phyloP scores from a whole-genome alignment of 495 filamentous ascomycete genomes.

The Choiromyces venosus region DNA sequence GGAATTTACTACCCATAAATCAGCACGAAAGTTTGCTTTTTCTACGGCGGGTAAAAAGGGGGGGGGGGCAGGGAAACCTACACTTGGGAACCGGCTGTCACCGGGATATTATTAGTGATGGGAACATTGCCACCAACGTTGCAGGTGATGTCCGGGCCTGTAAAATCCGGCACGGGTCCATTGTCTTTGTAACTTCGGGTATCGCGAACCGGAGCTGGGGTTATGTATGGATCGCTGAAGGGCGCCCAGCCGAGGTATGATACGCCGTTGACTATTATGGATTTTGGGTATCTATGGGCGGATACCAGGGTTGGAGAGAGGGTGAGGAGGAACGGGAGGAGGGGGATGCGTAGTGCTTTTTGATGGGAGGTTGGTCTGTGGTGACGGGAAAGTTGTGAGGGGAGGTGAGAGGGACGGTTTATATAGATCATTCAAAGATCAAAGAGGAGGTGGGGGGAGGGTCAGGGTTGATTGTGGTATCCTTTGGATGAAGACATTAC shows the following conservation, averaged over 20 bases:
- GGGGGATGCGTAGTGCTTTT: too few relatives aligned
- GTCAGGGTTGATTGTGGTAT: too few relatives aligned
- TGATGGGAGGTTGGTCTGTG: constrained; percentile 2
- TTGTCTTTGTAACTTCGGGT: constrained; percentile 53
- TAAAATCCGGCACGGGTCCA: constrained; percentile 52
- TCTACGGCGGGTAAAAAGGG: constrained; percentile 10
- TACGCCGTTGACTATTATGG: constrained; percentile 22
- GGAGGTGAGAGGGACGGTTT: neutral
- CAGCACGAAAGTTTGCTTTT: neutral
- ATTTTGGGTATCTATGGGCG: constrained; percentile 21
- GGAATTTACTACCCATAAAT: constrained; percentile 47
- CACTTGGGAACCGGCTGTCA: constrained; percentile 50
- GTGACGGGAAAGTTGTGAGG: neutral
- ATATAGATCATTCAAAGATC: too few relatives aligned
- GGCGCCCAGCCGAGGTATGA: constrained; percentile 38
- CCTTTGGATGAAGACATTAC: too few relatives aligned
- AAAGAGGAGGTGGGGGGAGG: too few relatives aligned
- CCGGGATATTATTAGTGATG: constrained; percentile 51
- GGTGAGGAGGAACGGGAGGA: constrained; percentile 5
- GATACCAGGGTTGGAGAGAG: constrained; percentile 11
- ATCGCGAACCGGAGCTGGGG: constrained; percentile 46
- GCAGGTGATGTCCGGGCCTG: constrained; percentile 61
- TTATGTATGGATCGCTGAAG: constrained; percentile 43
- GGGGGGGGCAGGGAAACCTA: constrained; percentile 21
- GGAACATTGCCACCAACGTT: constrained; percentile 54